Conservation (phyloP, 2,329 filamentous ascomycete genomes). For the Aspergillus floridensis region DNA sequence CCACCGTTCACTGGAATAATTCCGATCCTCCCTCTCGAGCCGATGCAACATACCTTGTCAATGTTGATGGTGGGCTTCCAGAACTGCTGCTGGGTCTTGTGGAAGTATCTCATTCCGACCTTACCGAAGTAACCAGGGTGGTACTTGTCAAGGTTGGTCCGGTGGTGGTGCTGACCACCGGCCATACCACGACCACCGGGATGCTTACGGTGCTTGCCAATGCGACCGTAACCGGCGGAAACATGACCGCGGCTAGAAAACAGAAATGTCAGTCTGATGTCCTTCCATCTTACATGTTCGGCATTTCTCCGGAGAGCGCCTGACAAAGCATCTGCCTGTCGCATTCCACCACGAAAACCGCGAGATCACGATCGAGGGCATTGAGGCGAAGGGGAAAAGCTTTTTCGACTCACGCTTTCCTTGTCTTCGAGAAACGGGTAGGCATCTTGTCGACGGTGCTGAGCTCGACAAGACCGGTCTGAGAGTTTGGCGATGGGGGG, state of each 20-base stretch:
- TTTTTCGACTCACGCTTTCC: slow-evolving; percentile 46
- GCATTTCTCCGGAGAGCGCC: background rate
- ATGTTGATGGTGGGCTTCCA: slow-evolving; percentile 99
- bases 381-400: slow-evolving; percentile 20
- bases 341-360: slow-evolving; percentile 11
- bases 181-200: slow-evolving; percentile 80
- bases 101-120: slow-evolving; percentile 94
- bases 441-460: slow-evolving; percentile 49
- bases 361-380: slow-evolving; percentile 9
- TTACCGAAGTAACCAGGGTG: slow-evolving; percentile 99
- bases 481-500: slow-evolving; percentile 37
- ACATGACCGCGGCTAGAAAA: slow-evolving; percentile 84
- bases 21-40: slow-evolving; percentile 5
- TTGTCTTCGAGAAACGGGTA: slow-evolving; percentile 52
- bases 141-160: slow-evolving; percentile 90
- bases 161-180: slow-evolving; percentile 99
- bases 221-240: slow-evolving; percentile 94
- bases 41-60: slow-evolving; percentile 72
- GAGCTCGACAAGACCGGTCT: slow-evolving; percentile 41
- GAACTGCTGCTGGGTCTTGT: slow-evolving; percentile 92
- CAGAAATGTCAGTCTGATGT: slow-evolving; percentile 17
- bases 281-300: background rate
- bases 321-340: slow-evolving; percentile 7
- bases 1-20: background rate
- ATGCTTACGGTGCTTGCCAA: slow-evolving; percentile 98